Evolutionary conservation across 495 filamentous ascomycete species (phyloP), one percentile per base, ranked within the genome.

Genomic region (Aspergillus sclerotiicarbonarius): DNA sequence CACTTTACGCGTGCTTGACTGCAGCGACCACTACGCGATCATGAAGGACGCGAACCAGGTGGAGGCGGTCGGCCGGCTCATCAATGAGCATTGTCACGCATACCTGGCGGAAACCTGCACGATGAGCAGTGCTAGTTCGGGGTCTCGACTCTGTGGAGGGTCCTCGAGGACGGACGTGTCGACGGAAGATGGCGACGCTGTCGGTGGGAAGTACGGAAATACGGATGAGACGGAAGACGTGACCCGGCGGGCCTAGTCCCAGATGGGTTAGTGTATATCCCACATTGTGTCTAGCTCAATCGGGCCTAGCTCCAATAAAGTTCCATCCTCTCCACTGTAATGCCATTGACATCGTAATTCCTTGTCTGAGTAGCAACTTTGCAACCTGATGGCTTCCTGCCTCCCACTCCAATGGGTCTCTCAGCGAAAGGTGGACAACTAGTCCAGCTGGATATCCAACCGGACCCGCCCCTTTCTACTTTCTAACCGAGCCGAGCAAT

Each of bases 1-100:
- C 18, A 7, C 20, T 3, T 0, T 29, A 15, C 51, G 44, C 19
- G 19, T 21, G 3, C 18, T 54, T 18, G 37, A 54, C 51, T 54
- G 51, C 32, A 18, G 30, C 20, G 33, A 54, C 51, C 51, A 54
- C 32, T 54, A 54, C 41, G 33, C 35, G 33, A 13, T 54, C 16
- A n/a, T 54, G 35, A 54, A 54, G 2, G 51, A 44, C 3, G 15
- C 31, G 13, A 25, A 7, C 33, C 3, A 3, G 10, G n/a, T 54
- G 29, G 1, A 3, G 10, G 10, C 10, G 8, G 33, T 54, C 9
- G 35, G 51, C 16, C 51, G 29, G 31, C 10, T 54, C 9, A 15
- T 54, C 35, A 54, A 44, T 13, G 18, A 54, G 13, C 51, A 54
- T 44, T 54, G 51, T 43, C 19, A 37, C 35, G 35, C 35, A 3